Evolutionary conservation across 768 basidiomycete genomes (phyloP).

Genomic region (Pleurotus djamor): DNA sequence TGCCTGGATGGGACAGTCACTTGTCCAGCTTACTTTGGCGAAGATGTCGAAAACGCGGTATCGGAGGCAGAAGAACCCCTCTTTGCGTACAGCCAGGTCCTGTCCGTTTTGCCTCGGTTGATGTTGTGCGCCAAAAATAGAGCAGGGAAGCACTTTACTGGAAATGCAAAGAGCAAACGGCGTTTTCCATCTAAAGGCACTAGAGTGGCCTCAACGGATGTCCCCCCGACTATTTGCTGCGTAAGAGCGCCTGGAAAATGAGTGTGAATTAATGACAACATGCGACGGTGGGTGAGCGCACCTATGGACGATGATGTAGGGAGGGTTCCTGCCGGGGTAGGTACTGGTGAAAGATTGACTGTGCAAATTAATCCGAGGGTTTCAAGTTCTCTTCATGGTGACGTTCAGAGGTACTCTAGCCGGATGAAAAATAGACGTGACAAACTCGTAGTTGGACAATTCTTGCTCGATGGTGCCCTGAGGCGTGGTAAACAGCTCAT

Average conservation of each 20-base stretch:
- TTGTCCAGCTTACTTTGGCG: conserved; percentile 28
- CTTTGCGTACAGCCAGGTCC: conserved; percentile 64
- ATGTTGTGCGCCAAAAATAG: conserved; percentile 7
- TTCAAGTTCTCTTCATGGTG: conserved; percentile 41
- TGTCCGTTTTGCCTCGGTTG: conserved; percentile 26
- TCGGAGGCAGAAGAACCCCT: conserved; percentile 68
- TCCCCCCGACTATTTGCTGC: neutral
- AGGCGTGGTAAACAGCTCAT: conserved; percentile 32
- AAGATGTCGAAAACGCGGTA: conserved; percentile 69
- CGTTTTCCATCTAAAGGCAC: neutral
- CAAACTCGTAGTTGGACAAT: conserved; percentile 47
- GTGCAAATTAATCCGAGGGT: conserved; percentile 65
- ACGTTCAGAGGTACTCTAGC: no score
- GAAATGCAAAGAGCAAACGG: neutral
- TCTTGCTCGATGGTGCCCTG: conserved; percentile 44
- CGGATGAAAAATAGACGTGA: conserved; percentile 5
- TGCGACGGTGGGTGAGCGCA: neutral
- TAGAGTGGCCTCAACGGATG: neutral
- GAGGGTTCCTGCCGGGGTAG: conserved; percentile 14
- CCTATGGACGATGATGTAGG: conserved; percentile 7
- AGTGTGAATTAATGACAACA: no score
- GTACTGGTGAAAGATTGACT: conserved; percentile 68
- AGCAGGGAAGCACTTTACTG: neutral
- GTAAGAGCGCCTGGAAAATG: neutral
- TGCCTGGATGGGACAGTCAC: conserved; percentile 44